These are phyloP conservation scores for Pythium folliculosum DNA, from an alignment of 352 stramenopile species.

Conservation along the genomic window DNA sequence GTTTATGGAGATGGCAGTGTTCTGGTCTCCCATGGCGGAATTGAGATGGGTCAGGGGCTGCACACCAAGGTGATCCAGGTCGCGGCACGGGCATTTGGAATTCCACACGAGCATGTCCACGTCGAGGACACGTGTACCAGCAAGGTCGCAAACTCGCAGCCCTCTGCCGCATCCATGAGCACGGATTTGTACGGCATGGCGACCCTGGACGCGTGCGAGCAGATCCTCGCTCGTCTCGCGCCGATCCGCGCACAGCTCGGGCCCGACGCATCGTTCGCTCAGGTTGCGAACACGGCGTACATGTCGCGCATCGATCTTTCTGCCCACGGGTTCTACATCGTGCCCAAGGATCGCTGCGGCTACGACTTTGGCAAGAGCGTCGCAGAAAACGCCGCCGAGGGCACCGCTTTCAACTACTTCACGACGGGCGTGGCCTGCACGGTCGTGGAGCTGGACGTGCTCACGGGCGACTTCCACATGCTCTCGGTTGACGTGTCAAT, in stretches of 20 bases:
- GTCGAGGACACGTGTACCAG: constrained; percentile 94
- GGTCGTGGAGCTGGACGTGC: constrained; percentile 94
- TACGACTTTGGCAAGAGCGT: constrained; percentile 92
- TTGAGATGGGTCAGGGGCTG: constrained; percentile 98
- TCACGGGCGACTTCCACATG: constrained; percentile 94
- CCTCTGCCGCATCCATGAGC: constrained; percentile 94
- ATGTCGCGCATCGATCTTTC: constrained; percentile 93
- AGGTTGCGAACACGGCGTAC: constrained; percentile 89
- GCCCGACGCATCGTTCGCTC: constrained; percentile 68
- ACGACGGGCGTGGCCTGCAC: constrained; percentile 93
- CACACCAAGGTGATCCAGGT: constrained; percentile 95
- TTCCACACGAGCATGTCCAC: constrained; percentile 91
- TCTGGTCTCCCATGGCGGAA: constrained; percentile 93
- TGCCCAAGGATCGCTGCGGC: constrained; percentile 89
- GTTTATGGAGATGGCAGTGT: constrained; percentile 96
- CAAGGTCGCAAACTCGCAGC: constrained; percentile 94
- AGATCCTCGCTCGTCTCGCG: constrained; percentile 91
- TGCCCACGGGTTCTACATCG: constrained; percentile 95
- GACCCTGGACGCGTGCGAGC: constrained; percentile 94
- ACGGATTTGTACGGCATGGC: constrained; percentile 98
- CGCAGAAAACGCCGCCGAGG: constrained; percentile 86
- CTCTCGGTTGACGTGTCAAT: constrained; percentile 84
- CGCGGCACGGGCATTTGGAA: constrained; percentile 91
- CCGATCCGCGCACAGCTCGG: constrained; percentile 83
- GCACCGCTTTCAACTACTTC: constrained; percentile 95